Conservation (phyloP, 2,329 filamentous ascomycete genomes). For the Chalara sp. region DNA sequence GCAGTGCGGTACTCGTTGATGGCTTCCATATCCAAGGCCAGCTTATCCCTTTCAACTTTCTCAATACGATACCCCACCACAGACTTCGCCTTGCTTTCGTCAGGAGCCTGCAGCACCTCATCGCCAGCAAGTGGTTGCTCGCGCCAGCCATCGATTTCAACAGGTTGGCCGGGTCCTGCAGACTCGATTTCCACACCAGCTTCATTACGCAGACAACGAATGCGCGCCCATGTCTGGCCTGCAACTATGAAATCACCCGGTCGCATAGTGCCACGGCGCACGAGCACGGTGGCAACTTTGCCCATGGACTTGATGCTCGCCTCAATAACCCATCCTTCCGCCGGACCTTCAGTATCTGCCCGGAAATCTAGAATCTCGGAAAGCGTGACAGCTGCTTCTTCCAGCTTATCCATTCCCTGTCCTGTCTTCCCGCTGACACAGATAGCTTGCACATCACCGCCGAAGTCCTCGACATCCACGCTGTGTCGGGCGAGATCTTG, state of each 20-base stretch:
- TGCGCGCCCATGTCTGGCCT: constrained; percentile 78
- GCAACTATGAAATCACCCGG: constrained; percentile 80
- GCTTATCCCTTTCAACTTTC: constrained; percentile 58
- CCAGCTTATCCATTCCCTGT: constrained; percentile 81
- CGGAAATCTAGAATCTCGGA: constrained; percentile 88
- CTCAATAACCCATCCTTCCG: constrained; percentile 92
- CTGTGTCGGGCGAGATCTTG: constrained; percentile 76
- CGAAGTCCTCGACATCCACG: constrained; percentile 89
- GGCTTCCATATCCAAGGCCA: constrained; percentile 64
- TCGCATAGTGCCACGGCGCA: constrained; percentile 79
- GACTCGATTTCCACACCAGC: constrained; percentile 64
- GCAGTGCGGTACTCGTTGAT: constrained; percentile 61
- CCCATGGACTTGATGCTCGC: constrained; percentile 80
- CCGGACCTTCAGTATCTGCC: constrained; percentile 67
- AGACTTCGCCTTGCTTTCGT: constrained; percentile 70
- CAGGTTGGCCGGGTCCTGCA: constrained; percentile 80
- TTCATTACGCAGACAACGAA: constrained; percentile 82
- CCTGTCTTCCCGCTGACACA: constrained; percentile 91
- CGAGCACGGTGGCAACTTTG: constrained; percentile 79
- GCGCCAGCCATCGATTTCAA: constrained; percentile 93
- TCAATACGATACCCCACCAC: constrained; percentile 74
- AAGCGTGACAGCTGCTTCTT: constrained; percentile 81
- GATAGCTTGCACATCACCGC: constrained; percentile 89
- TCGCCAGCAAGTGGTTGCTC: constrained; percentile 82
- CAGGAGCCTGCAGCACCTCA: constrained; percentile 74